These are phyloP conservation scores for Gonium pectorale DNA, from an alignment of 139 green algal genomes.

Conservation along the genomic window DNA sequence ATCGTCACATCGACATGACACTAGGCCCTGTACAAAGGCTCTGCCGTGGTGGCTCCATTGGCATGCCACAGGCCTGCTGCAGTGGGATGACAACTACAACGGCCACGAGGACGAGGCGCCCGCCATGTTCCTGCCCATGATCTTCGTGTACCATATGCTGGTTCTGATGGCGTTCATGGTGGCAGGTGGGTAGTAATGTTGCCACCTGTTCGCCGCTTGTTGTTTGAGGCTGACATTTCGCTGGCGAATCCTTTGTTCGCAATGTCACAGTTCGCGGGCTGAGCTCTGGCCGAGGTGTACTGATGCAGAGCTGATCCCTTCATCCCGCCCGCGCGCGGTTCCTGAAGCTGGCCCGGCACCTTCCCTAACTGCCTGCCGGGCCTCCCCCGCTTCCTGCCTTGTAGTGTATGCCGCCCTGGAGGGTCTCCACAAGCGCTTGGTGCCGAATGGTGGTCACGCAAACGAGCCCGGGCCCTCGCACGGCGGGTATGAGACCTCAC, in stretches of 20 bases:
- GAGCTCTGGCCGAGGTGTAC: neutral
- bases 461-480: too few relatives aligned
- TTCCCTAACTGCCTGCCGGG: neutral
- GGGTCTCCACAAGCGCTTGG: neutral
- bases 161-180: neutral
- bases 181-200: neutral
- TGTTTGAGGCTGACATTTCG: too few relatives aligned
- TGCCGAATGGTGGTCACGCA: too few relatives aligned
- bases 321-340: neutral
- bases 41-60: too few relatives aligned
- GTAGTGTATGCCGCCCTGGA: conserved; percentile 19
- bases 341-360: neutral
- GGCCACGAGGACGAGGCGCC: conserved; percentile 15
- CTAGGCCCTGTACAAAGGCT: too few relatives aligned
- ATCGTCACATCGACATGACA: too few relatives aligned
- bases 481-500: conserved; percentile 12
- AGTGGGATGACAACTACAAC: conserved; percentile 8
- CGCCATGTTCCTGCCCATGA: conserved; percentile 33
- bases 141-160: conserved; percentile 23
- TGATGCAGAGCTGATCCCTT: neutral
- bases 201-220: too few relatives aligned
- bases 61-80: neutral
- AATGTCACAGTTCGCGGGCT: neutral
- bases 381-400: neutral
- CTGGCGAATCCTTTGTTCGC: too few relatives aligned